Percentiles rank a stretch among this genome's conserved stretches.
Conservation (phyloP, 2,329 filamentous ascomycete genomes). For the Aspergillus nomiae region DNA sequence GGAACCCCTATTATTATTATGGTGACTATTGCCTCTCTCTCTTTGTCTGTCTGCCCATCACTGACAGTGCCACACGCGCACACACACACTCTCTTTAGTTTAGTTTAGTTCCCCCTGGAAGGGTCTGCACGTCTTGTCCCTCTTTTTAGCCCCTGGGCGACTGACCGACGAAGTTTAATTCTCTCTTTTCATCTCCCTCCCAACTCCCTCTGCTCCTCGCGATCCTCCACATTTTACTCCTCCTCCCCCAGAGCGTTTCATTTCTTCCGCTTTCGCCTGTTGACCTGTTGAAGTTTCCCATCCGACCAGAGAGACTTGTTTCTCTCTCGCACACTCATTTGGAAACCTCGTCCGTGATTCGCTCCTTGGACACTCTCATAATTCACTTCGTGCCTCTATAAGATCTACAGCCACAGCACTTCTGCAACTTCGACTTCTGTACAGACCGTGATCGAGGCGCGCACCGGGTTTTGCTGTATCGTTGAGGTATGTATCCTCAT, state of each 20-base stretch:
- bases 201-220: slow-evolving; percentile 26
- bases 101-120: slow-evolving; percentile 13
- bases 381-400: slow-evolving; percentile 6
- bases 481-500: slow-evolving; percentile 31
- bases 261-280: slow-evolving; percentile 27
- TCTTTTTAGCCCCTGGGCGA: slow-evolving; percentile 18
- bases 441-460: slow-evolving; percentile 28
- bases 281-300: slow-evolving; percentile 36
- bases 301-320: slow-evolving; percentile 43
- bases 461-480: slow-evolving; percentile 28
- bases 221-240: slow-evolving; percentile 22
- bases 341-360: slow-evolving; percentile 30
- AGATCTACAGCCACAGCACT: neutral
- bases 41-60: slow-evolving; percentile 8
- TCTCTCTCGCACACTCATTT: slow-evolving; percentile 46
- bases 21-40: slow-evolving; percentile 13
- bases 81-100: slow-evolving; percentile 6
- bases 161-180: slow-evolving; percentile 17
- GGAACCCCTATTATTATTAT: slow-evolving; percentile 14
- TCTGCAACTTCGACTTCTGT: slow-evolving; percentile 23
- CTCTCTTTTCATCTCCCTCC: slow-evolving; percentile 25
- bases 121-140: slow-evolving; percentile 12
- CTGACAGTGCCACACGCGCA: slow-evolving; percentile 7
- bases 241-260: slow-evolving; percentile 23
- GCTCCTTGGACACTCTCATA: slow-evolving; percentile 25